Conservation (phyloP, 192 early-diverging fungal genomes). For the Backusella circina region DNA sequence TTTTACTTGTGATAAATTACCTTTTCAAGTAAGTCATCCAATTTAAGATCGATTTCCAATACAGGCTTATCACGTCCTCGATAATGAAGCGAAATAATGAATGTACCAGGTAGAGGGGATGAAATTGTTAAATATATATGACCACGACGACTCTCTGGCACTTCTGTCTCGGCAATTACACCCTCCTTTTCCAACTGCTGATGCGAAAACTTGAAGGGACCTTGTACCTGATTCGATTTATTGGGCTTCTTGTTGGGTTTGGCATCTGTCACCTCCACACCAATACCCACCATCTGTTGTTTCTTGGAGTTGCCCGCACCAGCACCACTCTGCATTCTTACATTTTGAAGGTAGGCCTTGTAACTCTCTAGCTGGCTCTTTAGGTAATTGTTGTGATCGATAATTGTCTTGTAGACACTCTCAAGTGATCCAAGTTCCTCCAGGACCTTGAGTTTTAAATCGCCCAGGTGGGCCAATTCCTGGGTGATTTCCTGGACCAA, state of each 20-base stretch:
- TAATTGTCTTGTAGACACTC: conserved; percentile 86
- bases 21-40: conserved; percentile 79
- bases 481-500: conserved; percentile 85
- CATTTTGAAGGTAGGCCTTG: conserved; percentile 92
- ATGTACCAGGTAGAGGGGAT: conserved; percentile 84
- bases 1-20: conserved; percentile 20
- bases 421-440: conserved; percentile 76
- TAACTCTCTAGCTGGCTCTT: conserved; percentile 86
- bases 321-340: conserved; percentile 62
- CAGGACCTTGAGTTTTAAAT: conserved; percentile 80
- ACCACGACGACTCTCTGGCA: conserved; percentile 79
- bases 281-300: conserved; percentile 51
- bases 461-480: conserved; percentile 87
- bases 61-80: conserved; percentile 90
- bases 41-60: conserved; percentile 90
- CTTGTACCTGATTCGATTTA: conserved; percentile 40
- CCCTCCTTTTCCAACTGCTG: conserved; percentile 84
- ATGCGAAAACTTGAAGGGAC: conserved; percentile 80
- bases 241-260: conserved; percentile 43
- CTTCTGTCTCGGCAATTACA: conserved; percentile 84
- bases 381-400: conserved; percentile 92
- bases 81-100: conserved; percentile 85
- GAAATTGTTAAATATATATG: conserved; percentile 88
- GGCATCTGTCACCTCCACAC: conserved; percentile 52
- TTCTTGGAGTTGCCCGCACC: conserved; percentile 19